These are phyloP conservation scores for Coemansia sp. DNA, from an alignment of 192 early-diverging fungal genomes.

Conservation along the genomic window DNA sequence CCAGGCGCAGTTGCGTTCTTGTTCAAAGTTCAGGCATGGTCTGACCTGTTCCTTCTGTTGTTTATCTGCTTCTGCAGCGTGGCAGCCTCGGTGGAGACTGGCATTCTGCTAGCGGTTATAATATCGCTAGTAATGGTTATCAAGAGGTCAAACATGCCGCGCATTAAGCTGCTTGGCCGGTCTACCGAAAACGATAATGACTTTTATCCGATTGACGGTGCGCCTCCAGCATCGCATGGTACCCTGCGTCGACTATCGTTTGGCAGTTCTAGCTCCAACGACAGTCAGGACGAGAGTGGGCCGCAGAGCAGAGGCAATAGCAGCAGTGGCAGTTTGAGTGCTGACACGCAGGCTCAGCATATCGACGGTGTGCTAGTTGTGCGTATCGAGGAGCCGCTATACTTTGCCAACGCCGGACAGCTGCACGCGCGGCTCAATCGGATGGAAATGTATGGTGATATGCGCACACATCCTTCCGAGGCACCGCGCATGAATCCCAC, in stretches of 20 bases:
- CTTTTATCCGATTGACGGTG: constrained; percentile 59
- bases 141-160: constrained; percentile 73
- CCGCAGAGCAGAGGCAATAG: background rate
- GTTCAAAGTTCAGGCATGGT: constrained; percentile 75
- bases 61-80: constrained; percentile 92
- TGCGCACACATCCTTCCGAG: constrained; percentile 93
- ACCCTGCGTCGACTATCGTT: constrained; percentile 16
- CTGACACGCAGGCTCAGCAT: constrained; percentile 61
- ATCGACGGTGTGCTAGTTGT: constrained; percentile 86
- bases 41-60: constrained; percentile 77
- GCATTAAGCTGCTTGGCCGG: constrained; percentile 75
- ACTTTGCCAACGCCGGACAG: constrained; percentile 97
- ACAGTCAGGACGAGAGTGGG: constrained; percentile 18
- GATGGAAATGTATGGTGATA: constrained; percentile 90
- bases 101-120: constrained; percentile 87
- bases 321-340: background rate
- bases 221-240: background rate
- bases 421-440: constrained; percentile 92
- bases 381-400: constrained; percentile 88
- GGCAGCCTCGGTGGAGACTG: constrained; percentile 85
- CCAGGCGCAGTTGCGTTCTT: constrained; percentile 79
- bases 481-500: constrained; percentile 76
- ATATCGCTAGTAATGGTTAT: constrained; percentile 82
- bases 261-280: constrained; percentile 11
- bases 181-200: constrained; percentile 61